phyloP scores from a whole-genome alignment of 768 basidiomycete genomes.

The Xanthoconium purpureum region DNA sequence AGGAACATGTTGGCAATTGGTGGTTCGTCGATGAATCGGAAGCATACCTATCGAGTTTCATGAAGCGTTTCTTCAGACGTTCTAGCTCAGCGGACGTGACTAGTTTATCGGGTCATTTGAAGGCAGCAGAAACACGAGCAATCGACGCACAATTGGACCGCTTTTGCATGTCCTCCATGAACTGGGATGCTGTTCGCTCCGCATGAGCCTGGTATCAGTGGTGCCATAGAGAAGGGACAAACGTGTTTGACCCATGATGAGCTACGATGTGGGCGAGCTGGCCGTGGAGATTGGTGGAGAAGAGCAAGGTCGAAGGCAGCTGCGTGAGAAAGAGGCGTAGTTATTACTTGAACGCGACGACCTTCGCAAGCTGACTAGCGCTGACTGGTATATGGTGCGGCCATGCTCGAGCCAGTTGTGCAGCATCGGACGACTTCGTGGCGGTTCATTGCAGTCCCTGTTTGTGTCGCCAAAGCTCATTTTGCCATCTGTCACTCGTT shows the following conservation, averaged over 20 bases:
- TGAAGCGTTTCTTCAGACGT: slow-evolving; percentile 96
- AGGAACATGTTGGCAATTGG: background rate
- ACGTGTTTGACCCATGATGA: slow-evolving; percentile 83
- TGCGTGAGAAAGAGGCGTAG: slow-evolving; percentile 21
- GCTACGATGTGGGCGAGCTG: slow-evolving; percentile 1
- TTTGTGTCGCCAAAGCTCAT: background rate
- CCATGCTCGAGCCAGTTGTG: too few species aligned
- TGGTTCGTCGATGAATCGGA: background rate
- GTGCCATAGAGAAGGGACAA: slow-evolving; percentile 28
- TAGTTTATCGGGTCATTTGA: slow-evolving; percentile 34
- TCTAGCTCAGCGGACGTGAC: slow-evolving; percentile 95
- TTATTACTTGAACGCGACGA: too few species aligned
- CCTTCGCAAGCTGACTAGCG: too few species aligned
- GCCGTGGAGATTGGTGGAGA: background rate
- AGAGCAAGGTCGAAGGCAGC: background rate
- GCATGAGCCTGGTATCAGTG: slow-evolving; percentile 1
- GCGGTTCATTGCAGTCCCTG: background rate
- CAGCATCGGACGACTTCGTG: slow-evolving; percentile 1
- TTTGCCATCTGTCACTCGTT: slow-evolving; percentile 5
- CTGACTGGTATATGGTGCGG: too few species aligned
- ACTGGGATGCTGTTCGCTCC: slow-evolving; percentile 68
- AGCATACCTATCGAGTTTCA: slow-evolving; percentile 92
- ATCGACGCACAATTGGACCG: slow-evolving; percentile 87
- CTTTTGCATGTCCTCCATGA: slow-evolving; percentile 97
- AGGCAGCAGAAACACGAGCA: background rate